Evolutionary conservation across 176 grass and related monocot genomes (phyloP).

Genomic region (Bothriochloa decipiens): DNA sequence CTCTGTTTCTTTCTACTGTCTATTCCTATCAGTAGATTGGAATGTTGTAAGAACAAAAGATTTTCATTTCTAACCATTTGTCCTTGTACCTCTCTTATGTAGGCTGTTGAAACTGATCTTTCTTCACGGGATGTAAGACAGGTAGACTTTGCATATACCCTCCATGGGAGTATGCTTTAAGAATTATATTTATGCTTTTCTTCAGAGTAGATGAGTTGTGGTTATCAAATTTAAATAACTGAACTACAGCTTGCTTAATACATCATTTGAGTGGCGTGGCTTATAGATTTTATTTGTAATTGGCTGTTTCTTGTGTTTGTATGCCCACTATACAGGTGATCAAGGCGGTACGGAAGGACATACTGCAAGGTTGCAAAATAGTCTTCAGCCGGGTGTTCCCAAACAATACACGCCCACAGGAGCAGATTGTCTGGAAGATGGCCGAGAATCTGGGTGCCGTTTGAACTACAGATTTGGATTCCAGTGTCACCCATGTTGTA

Average conservation of each 20-base stretch:
- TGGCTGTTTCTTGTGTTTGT: neutral
- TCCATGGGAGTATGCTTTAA: neutral
- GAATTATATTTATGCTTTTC: neutral
- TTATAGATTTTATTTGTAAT: constrained; percentile 12
- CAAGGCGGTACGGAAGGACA: constrained; percentile 57
- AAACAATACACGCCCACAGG: constrained; percentile 29
- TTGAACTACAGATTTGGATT: constrained; percentile 64
- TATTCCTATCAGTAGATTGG: neutral
- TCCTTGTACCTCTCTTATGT: constrained; percentile 18
- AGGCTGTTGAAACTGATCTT: constrained; percentile 60
- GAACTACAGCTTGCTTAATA: neutral
- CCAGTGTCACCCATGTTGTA: constrained; percentile 68
- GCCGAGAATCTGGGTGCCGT: constrained; percentile 74
- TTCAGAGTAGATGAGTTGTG: neutral
- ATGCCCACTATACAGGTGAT: constrained; percentile 53
- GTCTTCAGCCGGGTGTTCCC: constrained; percentile 84
- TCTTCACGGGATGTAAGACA: constrained; percentile 70
- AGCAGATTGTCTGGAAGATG: constrained; percentile 80
- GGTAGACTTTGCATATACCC: constrained; percentile 39
- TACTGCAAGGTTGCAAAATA: constrained; percentile 77
- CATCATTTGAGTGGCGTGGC: neutral
- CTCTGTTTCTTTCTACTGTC: neutral
- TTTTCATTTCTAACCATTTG: constrained; percentile 2
- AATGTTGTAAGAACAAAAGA: neutral
- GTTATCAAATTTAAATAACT: neutral